Evolutionary conservation across 192 early-diverging fungal genomes (phyloP), one percentile per base, ranked within the genome.

Genomic region (Geranomyces variabilis): DNA sequence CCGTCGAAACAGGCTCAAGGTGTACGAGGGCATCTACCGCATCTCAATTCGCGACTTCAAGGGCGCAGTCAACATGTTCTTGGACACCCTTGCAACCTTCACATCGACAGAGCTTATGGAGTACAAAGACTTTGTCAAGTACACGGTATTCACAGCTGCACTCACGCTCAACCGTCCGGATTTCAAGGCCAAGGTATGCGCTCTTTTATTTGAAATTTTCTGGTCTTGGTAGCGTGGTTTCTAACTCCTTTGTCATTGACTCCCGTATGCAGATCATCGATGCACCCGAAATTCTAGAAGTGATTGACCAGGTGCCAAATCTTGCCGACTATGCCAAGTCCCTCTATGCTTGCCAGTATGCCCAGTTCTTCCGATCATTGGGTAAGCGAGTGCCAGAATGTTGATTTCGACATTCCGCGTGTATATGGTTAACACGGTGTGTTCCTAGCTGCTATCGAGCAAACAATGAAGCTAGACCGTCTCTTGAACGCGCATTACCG

Each of bases 11-110:
- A 88, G 97, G 53, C 87, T 97, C 48, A 98, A 98, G 84, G 94
- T 93, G 2, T 94, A 98, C 72, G 93, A 98, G 76, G 96, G 94
- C 58, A 84, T 95, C 41, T 95, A 94, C 83, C 80, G 89, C 71
- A 91, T 96, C 87, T 93, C 94, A 14, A 91, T 94, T 63, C 90
- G 97, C 64, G 91, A 99, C 82, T 99, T 98, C 79, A 96, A 96
- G 76, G 91, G 90, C 13, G 95, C 95, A 4, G 89, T 92, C 22
- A 83, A 90, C 64, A 83, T 94, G 64, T 92, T 99, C 66, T 83
- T 99, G 48, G 97, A 97, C 75, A 96, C 95, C 24, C 78, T 99
- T 33, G 94, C 93, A 63, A 98, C 97, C 15, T 99, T 96, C 70
- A 92, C 95, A 22, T 93, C 91, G 57, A 95, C 93, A 1, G 97